Evolutionary conservation across 2,329 filamentous ascomycete species (phyloP).

Genomic region (Trichoderma breve): DNA sequence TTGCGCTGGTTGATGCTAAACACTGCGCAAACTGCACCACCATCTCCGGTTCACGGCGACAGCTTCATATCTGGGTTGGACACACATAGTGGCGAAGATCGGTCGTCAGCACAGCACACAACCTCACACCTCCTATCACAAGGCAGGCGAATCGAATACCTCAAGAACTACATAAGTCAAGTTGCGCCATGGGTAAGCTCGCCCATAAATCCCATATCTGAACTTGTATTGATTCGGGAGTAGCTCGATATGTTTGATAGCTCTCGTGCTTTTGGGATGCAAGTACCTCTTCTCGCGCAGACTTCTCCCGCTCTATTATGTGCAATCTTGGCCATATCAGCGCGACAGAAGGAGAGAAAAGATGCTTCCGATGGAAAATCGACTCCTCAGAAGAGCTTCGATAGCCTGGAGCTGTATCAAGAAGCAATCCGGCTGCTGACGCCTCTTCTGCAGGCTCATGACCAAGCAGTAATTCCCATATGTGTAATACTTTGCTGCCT

Average conservation of each 20-base stretch:
- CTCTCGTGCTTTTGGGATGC: conserved; percentile 3
- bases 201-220: not conserved
- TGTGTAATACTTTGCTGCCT: conserved; percentile 11
- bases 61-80: not conserved
- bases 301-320: conserved; percentile 4
- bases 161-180: conserved; percentile 6
- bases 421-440: conserved; percentile 8
- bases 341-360: not conserved
- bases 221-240: not conserved
- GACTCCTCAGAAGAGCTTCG: conserved; percentile 7
- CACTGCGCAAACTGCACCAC: conserved; percentile 4
- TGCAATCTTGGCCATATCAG: not conserved
- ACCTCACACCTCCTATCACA: not conserved
- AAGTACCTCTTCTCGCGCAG: conserved; percentile 2
- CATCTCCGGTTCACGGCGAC: not conserved
- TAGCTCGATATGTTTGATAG: conserved; percentile 14
- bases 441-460: conserved; percentile 3
- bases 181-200: conserved; percentile 8
- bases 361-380: not conserved
- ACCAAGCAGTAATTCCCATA: conserved; percentile 7
- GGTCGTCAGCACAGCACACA: not conserved
- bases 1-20: conserved; percentile 8
- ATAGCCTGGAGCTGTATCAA: conserved; percentile 7
- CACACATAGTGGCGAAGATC: not conserved
- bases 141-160: not conserved